Evolutionary conservation across 176 grass and related monocot genomes (phyloP).

Genomic region (Hordeum marinum): DNA sequence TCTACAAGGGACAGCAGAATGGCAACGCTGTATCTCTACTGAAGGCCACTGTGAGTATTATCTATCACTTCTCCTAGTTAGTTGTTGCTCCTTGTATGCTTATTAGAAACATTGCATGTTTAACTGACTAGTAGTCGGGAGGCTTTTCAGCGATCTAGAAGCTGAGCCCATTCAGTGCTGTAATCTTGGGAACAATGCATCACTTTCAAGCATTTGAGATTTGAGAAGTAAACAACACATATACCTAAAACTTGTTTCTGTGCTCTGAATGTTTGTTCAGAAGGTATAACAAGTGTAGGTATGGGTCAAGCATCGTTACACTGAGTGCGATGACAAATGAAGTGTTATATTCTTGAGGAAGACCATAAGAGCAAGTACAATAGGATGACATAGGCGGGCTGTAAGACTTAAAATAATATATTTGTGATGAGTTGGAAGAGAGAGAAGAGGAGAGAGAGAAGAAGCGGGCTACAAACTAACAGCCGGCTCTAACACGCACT

Average conservation of each 20-base stretch:
- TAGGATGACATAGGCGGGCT: no score
- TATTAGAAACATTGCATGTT: not conserved
- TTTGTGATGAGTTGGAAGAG: no score
- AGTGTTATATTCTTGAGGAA: not conserved
- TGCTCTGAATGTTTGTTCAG: not conserved
- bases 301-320: not conserved
- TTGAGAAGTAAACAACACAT: not conserved
- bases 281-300: not conserved
- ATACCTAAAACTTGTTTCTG: not conserved
- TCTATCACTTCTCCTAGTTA: not conserved
- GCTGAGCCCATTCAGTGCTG: not conserved
- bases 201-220: not conserved
- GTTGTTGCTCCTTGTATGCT: not conserved
- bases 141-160: not conserved
- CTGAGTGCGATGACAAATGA: not conserved
- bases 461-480: no score
- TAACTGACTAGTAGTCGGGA: not conserved
- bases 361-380: no score
- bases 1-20: conserved; percentile 70
- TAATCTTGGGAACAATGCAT: not conserved
- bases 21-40: conserved; percentile 87
- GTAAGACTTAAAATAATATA: no score
- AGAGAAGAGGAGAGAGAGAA: no score
- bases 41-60: conserved; percentile 63
- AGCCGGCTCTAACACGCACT: no score